Evolutionary conservation across 2,329 filamentous ascomycete genomes (phyloP), one percentile per base, ranked within the genome.

Genomic region (Pseudocercospora eumusae): DNA sequence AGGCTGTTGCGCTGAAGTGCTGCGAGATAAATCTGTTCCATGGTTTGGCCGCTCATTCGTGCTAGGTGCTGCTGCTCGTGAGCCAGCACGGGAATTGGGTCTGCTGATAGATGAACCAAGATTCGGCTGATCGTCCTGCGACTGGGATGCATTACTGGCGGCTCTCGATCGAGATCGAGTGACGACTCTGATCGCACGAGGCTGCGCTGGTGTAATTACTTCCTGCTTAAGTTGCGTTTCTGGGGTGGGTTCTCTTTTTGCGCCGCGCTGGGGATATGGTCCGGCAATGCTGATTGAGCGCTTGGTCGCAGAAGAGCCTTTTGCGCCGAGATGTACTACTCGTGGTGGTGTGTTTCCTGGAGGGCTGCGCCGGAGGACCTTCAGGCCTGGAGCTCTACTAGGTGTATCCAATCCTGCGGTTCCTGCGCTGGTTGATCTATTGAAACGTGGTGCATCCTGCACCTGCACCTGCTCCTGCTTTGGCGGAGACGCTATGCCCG

Each of bases 401-500:
- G 75, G 75, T 40, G 75, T 76, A 54, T 74, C 73, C 27, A 72
- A 57, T 20, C 66, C 71, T 53, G 68, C 64, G 57, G 68, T 72
- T 28, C 63, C 67, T 13, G 64, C 66, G 59, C 68, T 71, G 53
- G 63, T 62, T 6, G 72, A 70, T 59, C 70, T 65, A 53, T 69
- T 69, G 65, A 68, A 69, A 20, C 68, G 69, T 33, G 69, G 65
- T 40, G 64, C 65, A 4, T 70, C 68, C 20, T 64, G 77, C 64
- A 53, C 73, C 71, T 75, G 70, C 42, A 53, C 73, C 71, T 75
- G 70, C 42, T 80, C 80, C 61, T 80, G 78, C 59, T 82, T 80
- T 21, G 77, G 76, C 54, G 81, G 80, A 8, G 85, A 82, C 3
- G 79, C 83, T 55, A 88, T 86, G 61, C 86, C 85, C 23, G 76